Base-by-base conservation (phyloP, 768 basidiomycete genomes). In the Leccinum disarticulatum region DNA sequence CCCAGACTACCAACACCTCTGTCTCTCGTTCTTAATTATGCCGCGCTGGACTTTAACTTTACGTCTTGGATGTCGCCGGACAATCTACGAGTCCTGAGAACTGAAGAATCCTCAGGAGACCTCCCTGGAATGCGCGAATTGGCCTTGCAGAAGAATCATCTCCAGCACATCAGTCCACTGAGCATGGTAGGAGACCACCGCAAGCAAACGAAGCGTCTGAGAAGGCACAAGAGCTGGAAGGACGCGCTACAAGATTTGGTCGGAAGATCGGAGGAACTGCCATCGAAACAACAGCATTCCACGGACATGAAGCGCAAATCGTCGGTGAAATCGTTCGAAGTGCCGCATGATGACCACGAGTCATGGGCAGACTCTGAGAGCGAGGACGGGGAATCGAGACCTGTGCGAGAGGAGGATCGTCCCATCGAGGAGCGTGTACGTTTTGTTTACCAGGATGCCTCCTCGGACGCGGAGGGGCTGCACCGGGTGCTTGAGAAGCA, bases 21-120 rank as follows among this genome's bases (percentile, higher is more conserved):
- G 41, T 90, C 91, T 1, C 79, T 98, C 59, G 87, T 97, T 30
- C 83, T 96, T 56, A 93, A 86, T 64, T 99, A 98, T 73, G 85
- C 95, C 0, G 91, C 90, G 27, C 82, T 98, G 49, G 95, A 98
- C 73, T 98, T 99, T 78, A 98, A 98, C 73, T 98, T 96, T 68
- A 94, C 93, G 0, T 96, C 95, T 22, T 98, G 96, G 96, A 94
- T 95, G 93, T 83, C 90, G 0, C 86, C 87, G 9, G 83, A 83
- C 19, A 87, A 98, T 72, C 79, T 98, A 57, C 87, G 85, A 5
- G 89, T 96, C 30, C 79, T 98, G 14, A 84, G 90, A 55, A 84
- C 89, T 3, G 95, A 98, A 71, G 91, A 93, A 69, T 94, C 93
- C 1, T 87, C 90, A 14, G 85, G 89, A 0, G 84, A 91, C 72